Percentiles rank a stretch among this genome's conserved stretches.
Evolutionary conservation across 805 yeast species (phyloP).

Genomic region (Groenewaldozyma tartarivorans): DNA sequence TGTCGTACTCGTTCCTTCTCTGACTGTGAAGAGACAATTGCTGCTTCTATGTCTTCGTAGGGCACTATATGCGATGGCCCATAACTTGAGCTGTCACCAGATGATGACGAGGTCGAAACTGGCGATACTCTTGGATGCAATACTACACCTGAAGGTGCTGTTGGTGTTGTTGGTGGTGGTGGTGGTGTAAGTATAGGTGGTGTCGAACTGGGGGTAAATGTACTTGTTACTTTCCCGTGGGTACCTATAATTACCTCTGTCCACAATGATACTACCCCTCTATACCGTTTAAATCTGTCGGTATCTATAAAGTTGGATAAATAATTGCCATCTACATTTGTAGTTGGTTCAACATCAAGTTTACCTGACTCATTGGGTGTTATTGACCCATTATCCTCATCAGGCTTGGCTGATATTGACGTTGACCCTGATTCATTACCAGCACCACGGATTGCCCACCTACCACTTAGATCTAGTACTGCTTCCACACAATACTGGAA

Average conservation of each 20-base stretch:
- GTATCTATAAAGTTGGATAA: conserved; percentile 51
- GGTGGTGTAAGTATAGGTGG: not conserved
- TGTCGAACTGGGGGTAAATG: not conserved
- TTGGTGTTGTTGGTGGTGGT: not conserved
- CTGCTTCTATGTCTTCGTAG: not conserved
- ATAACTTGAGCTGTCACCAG: not conserved
- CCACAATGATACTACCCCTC: conserved; percentile 72
- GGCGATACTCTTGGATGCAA: not conserved
- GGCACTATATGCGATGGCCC: not conserved
- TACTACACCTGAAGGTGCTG: not conserved
- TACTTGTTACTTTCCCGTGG: conserved; percentile 17
- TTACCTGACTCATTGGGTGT: not conserved
- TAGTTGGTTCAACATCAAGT: not conserved
- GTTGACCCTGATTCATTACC: not conserved
- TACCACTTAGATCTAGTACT: conserved; percentile 67
- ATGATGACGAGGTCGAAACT: not conserved
- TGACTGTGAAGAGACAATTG: conserved; percentile 17
- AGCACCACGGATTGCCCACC: conserved; percentile 18
- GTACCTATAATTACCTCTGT: conserved; percentile 79
- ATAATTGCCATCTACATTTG: conserved; percentile 6
- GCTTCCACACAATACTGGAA: conserved; percentile 83
- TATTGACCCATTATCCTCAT: not conserved
- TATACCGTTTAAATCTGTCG: conserved; percentile 63
- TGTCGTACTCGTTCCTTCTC: conserved; percentile 51
- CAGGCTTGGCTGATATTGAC: not conserved